phyloP scores from a whole-genome alignment of 345 rosid species.

The Eucalyptus cloeziana region DNA sequence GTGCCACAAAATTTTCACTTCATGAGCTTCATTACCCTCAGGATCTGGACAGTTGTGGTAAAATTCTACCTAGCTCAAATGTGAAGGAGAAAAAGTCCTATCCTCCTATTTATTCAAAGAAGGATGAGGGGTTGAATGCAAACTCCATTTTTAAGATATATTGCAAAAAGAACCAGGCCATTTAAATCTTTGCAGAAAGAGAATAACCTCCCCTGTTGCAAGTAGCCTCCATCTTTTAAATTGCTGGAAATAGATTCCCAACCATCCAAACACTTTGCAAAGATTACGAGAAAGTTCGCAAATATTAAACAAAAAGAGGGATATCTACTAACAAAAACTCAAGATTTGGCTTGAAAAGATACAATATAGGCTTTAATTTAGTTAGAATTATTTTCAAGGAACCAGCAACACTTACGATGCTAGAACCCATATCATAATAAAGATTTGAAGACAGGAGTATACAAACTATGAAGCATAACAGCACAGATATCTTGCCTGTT shows the following conservation, averaged over 20 bases:
- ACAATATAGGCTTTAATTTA: neutral
- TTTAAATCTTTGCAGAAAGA: neutral
- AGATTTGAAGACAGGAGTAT: neutral
- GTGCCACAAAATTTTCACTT: neutral
- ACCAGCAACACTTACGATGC: neutral
- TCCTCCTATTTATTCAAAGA: neutral
- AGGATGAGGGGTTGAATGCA: neutral
- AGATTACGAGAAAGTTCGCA: neutral
- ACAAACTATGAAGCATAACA: neutral
- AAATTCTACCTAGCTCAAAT: neutral
- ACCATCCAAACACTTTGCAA: neutral
- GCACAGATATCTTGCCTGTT: constrained; percentile 33
- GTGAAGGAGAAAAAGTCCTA: neutral
- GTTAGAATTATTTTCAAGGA: neutral
- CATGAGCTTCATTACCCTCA: neutral
- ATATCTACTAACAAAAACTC: neutral
- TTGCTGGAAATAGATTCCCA: neutral
- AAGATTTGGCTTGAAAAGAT: neutral
- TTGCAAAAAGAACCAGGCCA: neutral
- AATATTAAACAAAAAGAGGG: neutral
- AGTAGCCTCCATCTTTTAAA: neutral
- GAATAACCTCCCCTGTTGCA: neutral
- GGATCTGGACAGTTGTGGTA: neutral
- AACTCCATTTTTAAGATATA: neutral
- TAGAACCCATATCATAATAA: neutral